These are phyloP conservation scores for Wickerhamiella kurtzmanii DNA, from an alignment of 805 yeast species.

Conservation along the genomic window DNA sequence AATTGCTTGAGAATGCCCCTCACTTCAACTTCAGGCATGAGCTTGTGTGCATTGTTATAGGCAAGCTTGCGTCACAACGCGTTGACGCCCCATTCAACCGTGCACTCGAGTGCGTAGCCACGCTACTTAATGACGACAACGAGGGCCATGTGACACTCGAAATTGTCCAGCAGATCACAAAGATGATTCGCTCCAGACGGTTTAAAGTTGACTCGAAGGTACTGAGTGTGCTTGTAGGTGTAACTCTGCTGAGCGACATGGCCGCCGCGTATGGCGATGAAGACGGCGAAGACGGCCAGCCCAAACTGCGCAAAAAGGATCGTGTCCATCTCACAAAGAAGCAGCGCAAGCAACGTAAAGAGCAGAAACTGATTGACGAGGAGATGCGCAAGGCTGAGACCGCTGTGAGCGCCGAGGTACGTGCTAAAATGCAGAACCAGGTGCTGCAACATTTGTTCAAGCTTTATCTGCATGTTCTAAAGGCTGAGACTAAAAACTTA, in stretches of 20 bases:
- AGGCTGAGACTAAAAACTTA: conserved; percentile 45
- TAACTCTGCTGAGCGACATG: conserved; percentile 32
- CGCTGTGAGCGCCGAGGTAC: conserved; percentile 72
- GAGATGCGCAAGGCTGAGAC: conserved; percentile 81
- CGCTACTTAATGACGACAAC: conserved; percentile 59
- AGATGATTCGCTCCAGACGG: conserved; percentile 57
- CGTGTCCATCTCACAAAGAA: conserved; percentile 83
- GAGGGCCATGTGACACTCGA: conserved; percentile 75
- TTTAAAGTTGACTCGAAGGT: conserved; percentile 77
- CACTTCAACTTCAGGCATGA: conserved; percentile 77
- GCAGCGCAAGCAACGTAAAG: conserved; percentile 78
- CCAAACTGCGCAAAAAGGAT: conserved; percentile 62
- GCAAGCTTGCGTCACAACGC: conserved; percentile 45
- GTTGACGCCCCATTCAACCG: conserved; percentile 38
- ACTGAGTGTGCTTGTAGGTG: conserved; percentile 54
- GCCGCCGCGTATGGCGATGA: conserved; percentile 16
- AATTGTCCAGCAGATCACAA: conserved; percentile 50
- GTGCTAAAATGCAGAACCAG: conserved; percentile 75
- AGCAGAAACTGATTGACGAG: conserved; percentile 72
- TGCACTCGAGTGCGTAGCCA: conserved; percentile 53
- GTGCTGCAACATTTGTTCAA: conserved; percentile 60
- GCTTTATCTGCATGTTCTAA: conserved; percentile 65
- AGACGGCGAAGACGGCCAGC: conserved; percentile 31
- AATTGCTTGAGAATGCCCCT: conserved; percentile 50
- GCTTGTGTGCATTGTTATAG: conserved; percentile 49